Base-by-base conservation (phyloP, 176 grass and related monocot species). In the Luzula sylvatica region DNA sequence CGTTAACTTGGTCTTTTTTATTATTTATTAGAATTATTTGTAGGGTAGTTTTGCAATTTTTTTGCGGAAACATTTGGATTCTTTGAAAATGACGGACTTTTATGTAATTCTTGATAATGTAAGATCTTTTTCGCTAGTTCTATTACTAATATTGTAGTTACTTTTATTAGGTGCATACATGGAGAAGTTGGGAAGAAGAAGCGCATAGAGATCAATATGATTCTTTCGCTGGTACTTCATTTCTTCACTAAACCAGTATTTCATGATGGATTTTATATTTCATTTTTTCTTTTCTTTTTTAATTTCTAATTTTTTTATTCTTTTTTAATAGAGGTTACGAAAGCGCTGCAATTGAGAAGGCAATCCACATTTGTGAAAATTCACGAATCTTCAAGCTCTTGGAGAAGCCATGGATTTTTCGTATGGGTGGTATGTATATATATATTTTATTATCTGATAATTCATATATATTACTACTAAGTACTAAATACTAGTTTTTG, bases 141-240 rank as follows among this genome's bases (percentile, higher is more conserved):
- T 35, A 35, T 35, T n/a, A 2, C 30, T 2, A 35, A 35, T 35
- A 7, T 35, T 35, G 30, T 35, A 35, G 27, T 7, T 39, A 44
- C 4, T 56, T 56, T 18, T 60, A 30, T 3, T 55, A 95, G 90
- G 74, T 86, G 46, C 85, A 96, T 80, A 82, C 82, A 53, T 96
- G 85, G 92, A 86, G 92, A 63, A 82, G 79, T 72, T 96, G 92
- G 92, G 92, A 96, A 65, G 92, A 96, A 58, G 92, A 96, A 82
- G 92, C 92, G 55, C 79, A 71, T 27, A 67, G 74, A 66, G 85
- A 88, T 76, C 87, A 82, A 15, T 69, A 89, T 1, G 74, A 96
- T 49, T 63, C 74, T 43, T 86, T 84, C 70, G 71, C 81, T 38
- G 81, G 92, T 89, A 80, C 64, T 58, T 48, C 20, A 67, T 22